Percentiles rank a stretch among this genome's conserved stretches.
These are phyloP conservation scores for Venturiaceae sp. DNA, from an alignment of 2,329 filamentous ascomycete genomes.

Conservation along the genomic window DNA sequence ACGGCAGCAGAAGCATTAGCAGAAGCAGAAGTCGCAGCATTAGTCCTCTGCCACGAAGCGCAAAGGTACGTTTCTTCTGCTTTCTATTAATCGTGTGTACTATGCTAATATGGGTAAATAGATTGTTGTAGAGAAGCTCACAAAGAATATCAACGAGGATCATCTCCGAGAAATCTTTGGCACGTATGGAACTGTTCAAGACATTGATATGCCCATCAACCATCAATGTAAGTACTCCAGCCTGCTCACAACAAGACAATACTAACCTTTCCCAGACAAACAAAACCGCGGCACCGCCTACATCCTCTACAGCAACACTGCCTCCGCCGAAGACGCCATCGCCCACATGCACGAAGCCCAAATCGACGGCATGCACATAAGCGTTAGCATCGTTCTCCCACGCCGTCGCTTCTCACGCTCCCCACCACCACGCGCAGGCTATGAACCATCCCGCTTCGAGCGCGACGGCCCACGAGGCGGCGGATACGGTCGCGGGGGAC, in stretches of 20 bases:
- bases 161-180: conserved; percentile 91
- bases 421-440: conserved; percentile 45
- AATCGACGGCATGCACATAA: conserved; percentile 71
- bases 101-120: conserved; percentile 25
- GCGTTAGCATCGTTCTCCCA: conserved; percentile 81
- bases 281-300: conserved; percentile 85
- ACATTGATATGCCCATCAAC: conserved; percentile 85
- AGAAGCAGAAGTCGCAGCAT: conserved; percentile 4
- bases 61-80: conserved; percentile 4
- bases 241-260: too few relatives aligned
- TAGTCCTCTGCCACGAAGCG: conserved; percentile 3
- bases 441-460: conserved; percentile 6
- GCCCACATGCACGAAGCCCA: conserved; percentile 98
- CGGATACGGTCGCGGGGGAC: conserved; percentile 12
- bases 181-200: conserved; percentile 73
- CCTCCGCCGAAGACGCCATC: conserved; percentile 79
- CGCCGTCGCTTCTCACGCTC: conserved; percentile 72
- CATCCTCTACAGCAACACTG: conserved; percentile 68
- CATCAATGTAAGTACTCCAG: conserved; percentile 56
- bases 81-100: neutral
- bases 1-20: conserved; percentile 1
- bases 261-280: too few relatives aligned
- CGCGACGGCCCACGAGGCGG: conserved; percentile 14
- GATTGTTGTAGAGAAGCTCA: conserved; percentile 94
- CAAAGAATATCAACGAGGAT: conserved; percentile 83